Base-by-base conservation (phyloP, 1,139 yeast species). In the Geotrichum carabidarum region DNA sequence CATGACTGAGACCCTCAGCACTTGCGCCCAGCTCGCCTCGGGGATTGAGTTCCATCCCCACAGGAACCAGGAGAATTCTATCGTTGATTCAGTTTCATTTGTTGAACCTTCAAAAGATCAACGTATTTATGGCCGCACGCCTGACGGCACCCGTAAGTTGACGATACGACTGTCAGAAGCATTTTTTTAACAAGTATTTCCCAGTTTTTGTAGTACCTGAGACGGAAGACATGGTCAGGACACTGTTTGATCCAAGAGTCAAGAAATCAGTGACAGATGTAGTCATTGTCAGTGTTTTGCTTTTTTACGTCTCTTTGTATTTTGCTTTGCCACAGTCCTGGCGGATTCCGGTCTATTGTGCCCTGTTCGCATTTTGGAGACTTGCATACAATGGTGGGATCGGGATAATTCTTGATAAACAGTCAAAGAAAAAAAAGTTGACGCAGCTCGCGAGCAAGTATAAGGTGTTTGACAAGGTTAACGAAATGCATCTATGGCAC, bases 201-300 rank as follows among this genome's bases (percentile, higher is more conserved):
- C 15, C 18, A 47, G 69, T 65, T n/a, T 87, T 87, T 62, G 68
- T 71, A 18, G 93, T 87, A 6, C 95, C 95, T 1, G 80, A 80
- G 62, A 88, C 96, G 30, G 86, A 84, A 65, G 96, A 88, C 66
- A 87, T 88, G 94, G 86, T 88, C 37, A 78, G 89, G 61, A 84
- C 94, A 0, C 73, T 88, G 51, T 83, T 88, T 63, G 94, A 87
- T 70, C 95, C 95, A 1, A 76, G 83, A 2, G 71, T 86, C 51
- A 77, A 80, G 52, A 89, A 88, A 67, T 83, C 93, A 1, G 70
- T 80, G 55, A 78, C 84, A 51, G 96, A 88, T 66, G 61, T 79
- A 18, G 62, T 78, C 38, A 86, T 87, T 56, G 78, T 86, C 40
- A 57, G 73, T 5, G 69, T 81, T 1, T 71, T 88, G 51, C 60